Evolutionary conservation across 371 early-diverging fungal species (phyloP), one percentile per base, ranked within the genome.

Genomic region (Mycotypha africana): DNA sequence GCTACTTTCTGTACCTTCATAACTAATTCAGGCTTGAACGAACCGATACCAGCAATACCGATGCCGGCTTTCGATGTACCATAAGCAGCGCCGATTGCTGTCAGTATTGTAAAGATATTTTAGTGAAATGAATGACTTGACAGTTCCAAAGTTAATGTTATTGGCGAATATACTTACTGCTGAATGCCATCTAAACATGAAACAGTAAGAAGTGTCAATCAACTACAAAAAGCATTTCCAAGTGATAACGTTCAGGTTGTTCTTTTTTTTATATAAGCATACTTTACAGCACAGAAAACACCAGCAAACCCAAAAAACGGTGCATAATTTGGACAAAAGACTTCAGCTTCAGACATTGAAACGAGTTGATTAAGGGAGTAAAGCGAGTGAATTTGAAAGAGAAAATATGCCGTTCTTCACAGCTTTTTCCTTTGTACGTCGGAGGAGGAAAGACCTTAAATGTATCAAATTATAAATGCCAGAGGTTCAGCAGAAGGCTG

Each of bases 31-130:
- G 93, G 93, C 25, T 88, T 84, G 51, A 91, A 78, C 21, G 88
- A 82, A 65, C 92, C 91, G 77, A 92, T 89, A 49, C 85, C 88
- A 33, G 88, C 80, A 50, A 93, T 81, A 53, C 93, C 92, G 17
- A 91, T 84, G 51, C 93, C 93, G 25, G 93, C 82, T 69, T 87
- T 92, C 47, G 93, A 89, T 32, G 93, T 93, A 45, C 93, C 93
- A 60, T 92, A 92, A 26, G 93, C 93, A 45, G 93, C 93, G 38
- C 93, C 93, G 56, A 93, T 80, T 61, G 86, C 91, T 88, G 34
- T 23, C 14, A 49, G 28, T 24, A 46, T 14, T 5, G 34, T 5
- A 16, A 48, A 44, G 45, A 33, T 23, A 23, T 28, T n/a, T n/a
- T 22, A 41, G 34, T 14, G 21, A 9, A 37, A 26, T 5, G 5